Percentiles rank a stretch among this genome's conserved stretches.
Conservation (phyloP, 208 protist species). For the Naegleria lovaniensis region DNA sequence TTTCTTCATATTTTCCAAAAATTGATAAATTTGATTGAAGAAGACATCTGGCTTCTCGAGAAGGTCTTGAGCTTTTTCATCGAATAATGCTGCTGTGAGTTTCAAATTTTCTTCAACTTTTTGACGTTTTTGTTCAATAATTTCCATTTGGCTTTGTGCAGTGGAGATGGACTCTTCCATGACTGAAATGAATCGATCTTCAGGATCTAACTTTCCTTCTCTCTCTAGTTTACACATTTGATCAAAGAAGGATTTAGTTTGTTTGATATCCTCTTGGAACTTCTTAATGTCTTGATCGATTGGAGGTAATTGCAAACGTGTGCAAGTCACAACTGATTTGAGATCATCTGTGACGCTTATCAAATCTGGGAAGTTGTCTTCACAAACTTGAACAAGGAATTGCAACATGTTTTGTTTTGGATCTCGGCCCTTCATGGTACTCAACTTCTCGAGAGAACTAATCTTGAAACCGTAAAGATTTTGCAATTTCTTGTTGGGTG, state of each 20-base stretch:
- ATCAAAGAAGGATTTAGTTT: neutral
- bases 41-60: neutral
- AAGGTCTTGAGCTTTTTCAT: neutral
- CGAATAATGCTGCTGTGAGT: neutral
- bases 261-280: neutral
- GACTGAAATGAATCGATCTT: neutral
- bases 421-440: neutral
- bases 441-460: neutral
- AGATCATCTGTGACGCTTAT: neutral
- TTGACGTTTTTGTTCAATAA: neutral
- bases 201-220: neutral
- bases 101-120: neutral
- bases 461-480: constrained; percentile 26
- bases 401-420: neutral
- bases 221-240: neutral
- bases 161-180: neutral
- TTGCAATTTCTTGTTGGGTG: neutral
- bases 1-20: neutral
- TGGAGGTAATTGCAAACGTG: neutral
- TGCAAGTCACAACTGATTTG: neutral
- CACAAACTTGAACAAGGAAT: neutral
- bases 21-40: neutral
- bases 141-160: neutral
- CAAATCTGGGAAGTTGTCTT: neutral
- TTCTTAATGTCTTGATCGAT: constrained; percentile 4